Conservation (phyloP, 176 grass and related monocot species). For the Triticum dicoccoides region DNA sequence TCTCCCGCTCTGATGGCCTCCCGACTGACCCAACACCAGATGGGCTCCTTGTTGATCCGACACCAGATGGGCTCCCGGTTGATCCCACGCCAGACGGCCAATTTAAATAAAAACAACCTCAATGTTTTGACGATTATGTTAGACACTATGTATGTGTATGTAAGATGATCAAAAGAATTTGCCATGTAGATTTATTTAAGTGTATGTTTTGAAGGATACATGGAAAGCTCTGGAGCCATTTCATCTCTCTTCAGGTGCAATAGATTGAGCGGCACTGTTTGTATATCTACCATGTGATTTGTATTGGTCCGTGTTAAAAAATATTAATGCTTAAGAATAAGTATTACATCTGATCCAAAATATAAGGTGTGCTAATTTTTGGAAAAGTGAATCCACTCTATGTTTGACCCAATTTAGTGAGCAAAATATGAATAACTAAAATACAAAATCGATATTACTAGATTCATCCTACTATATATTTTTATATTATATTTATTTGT, state of each 20-base stretch:
- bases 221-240: not conserved
- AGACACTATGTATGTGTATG: not conserved
- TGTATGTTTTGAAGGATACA: not conserved
- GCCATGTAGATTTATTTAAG: not conserved
- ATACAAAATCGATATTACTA: too few relatives aligned
- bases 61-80: constrained; percentile 14
- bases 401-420: too few relatives aligned
- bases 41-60: constrained; percentile 13
- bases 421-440: too few relatives aligned
- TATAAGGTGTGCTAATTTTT: too few relatives aligned
- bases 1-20: not conserved
- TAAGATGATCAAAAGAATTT: not conserved
- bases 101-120: not conserved
- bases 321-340: not conserved
- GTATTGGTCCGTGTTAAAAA: not conserved
- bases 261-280: not conserved
- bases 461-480: too few relatives aligned
- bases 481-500: too few relatives aligned
- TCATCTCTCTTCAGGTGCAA: not conserved
- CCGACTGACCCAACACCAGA: not conserved
- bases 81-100: constrained; percentile 8
- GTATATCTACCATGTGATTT: not conserved
- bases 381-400: too few relatives aligned
- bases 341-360: too few relatives aligned
- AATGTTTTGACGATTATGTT: not conserved